Evolutionary conservation across 1,139 yeast species (phyloP).

Genomic region (Pichia sp.): DNA sequence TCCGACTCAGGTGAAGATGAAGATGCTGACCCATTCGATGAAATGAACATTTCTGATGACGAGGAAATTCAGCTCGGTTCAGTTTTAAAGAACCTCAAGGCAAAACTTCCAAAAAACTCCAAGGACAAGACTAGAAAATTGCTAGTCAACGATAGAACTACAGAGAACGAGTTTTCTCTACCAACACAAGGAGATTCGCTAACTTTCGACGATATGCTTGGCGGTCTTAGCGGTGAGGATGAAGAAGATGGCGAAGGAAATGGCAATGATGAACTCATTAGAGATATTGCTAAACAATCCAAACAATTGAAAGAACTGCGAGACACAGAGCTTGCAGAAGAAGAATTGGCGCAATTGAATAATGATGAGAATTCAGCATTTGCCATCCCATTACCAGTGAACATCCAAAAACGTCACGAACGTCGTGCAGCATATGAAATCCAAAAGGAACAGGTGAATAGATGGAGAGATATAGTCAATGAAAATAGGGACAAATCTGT

Average conservation of each 20-base stretch:
- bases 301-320: slow-evolving; percentile 5
- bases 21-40: slow-evolving; percentile 26
- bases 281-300: slow-evolving; percentile 9
- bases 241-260: slow-evolving; percentile 38
- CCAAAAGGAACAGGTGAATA: slow-evolving; percentile 75
- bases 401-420: slow-evolving; percentile 81
- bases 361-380: slow-evolving; percentile 42
- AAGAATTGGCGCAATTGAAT: slow-evolving; percentile 18
- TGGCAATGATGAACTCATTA: slow-evolving; percentile 8
- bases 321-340: slow-evolving; percentile 18
- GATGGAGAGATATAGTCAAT: slow-evolving; percentile 82
- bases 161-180: slow-evolving; percentile 66
- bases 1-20: slow-evolving; percentile 23
- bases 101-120: slow-evolving; percentile 24
- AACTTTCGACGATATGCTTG: slow-evolving; percentile 70
- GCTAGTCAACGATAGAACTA: slow-evolving; percentile 44
- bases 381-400: slow-evolving; percentile 75
- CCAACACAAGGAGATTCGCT: slow-evolving; percentile 56
- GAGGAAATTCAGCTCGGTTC: slow-evolving; percentile 24
- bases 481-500: slow-evolving; percentile 81
- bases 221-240: too few species aligned
- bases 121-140: slow-evolving; percentile 33
- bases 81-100: slow-evolving; percentile 23
- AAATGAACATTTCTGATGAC: slow-evolving; percentile 18
- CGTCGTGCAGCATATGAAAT: slow-evolving; percentile 88